Percentiles rank a stretch among this genome's conserved stretches.
Evolutionary conservation across 116 monocot species (phyloP).

Genomic region (Trichopus zeylanicus): DNA sequence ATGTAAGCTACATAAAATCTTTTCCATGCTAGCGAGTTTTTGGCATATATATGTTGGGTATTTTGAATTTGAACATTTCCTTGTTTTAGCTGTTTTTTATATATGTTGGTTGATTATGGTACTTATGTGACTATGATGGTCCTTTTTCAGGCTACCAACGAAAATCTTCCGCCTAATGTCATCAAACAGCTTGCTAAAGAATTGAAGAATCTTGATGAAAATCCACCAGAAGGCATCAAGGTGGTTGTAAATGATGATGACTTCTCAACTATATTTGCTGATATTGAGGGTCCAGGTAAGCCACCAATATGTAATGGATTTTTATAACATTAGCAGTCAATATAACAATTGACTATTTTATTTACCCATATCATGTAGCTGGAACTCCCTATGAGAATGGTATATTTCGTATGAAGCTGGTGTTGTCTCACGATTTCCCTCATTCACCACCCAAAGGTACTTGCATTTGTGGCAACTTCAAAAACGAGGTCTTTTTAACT

Average conservation of each 20-base stretch:
- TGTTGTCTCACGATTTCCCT: constrained; percentile 59
- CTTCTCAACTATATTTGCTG: constrained; percentile 70
- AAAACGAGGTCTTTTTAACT: no score
- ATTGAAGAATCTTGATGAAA: constrained; percentile 63
- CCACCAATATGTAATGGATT: neutral
- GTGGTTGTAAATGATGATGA: constrained; percentile 63
- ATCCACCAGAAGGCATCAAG: constrained; percentile 75
- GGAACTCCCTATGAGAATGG: constrained; percentile 85
- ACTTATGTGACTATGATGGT: neutral
- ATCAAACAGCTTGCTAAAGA: constrained; percentile 68
- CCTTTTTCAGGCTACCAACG: constrained; percentile 56
- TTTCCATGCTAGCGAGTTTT: neutral
- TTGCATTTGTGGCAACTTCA: neutral
- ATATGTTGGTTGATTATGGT: no score
- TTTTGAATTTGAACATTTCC: no score
- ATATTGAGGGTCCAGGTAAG: constrained; percentile 77
- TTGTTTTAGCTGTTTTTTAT: no score
- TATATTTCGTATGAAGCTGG: constrained; percentile 54
- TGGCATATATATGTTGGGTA: neutral
- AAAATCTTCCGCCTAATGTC: constrained; percentile 70
- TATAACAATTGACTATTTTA: neutral
- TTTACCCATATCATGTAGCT: constrained; percentile 19
- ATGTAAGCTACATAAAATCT: neutral
- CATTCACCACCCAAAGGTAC: constrained; percentile 69
- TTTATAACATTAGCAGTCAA: neutral